Evolutionary conservation across 2,329 filamentous ascomycete species (phyloP).

Genomic region (Acrodontium crateriforme): DNA sequence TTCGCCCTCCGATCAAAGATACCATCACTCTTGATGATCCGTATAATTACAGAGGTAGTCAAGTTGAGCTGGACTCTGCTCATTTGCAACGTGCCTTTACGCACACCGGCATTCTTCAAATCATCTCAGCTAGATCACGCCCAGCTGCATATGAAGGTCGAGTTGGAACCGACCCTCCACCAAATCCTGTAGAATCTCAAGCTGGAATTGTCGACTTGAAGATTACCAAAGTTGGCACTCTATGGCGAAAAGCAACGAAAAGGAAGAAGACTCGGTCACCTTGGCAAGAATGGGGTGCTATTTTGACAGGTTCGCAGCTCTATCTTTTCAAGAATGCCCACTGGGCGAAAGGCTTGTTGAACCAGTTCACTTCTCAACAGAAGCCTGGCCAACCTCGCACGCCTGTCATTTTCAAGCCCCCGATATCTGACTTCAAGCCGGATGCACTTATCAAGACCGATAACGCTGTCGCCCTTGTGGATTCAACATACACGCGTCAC

Average conservation of each 20-base stretch:
- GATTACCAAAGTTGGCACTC: constrained; percentile 82
- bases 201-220: constrained; percentile 95
- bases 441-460: constrained; percentile 89
- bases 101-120: constrained; percentile 81
- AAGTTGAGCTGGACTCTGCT: constrained; percentile 60
- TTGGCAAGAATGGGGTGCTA: constrained; percentile 98
- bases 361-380: constrained; percentile 71
- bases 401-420: constrained; percentile 80
- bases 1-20: constrained; percentile 81
- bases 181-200: constrained; percentile 60
- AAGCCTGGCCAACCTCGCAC: constrained; percentile 62
- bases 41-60: constrained; percentile 74
- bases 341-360: constrained; percentile 84
- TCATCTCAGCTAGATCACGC: constrained; percentile 82
- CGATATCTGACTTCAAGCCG: constrained; percentile 81
- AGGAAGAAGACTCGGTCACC: constrained; percentile 91
- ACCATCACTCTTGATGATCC: constrained; percentile 84
- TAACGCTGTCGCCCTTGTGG: constrained; percentile 75
- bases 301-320: constrained; percentile 89
- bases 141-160: constrained; percentile 83
- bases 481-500: constrained; percentile 81
- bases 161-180: constrained; percentile 6
- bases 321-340: constrained; percentile 91
- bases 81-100: constrained; percentile 81
- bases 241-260: constrained; percentile 91